A percentile compares a stretch with the other conserved stretches of the same genome.
These are phyloP conservation scores for Clarkia xantiana DNA, from an alignment of 345 rosid species.

Conservation along the genomic window DNA sequence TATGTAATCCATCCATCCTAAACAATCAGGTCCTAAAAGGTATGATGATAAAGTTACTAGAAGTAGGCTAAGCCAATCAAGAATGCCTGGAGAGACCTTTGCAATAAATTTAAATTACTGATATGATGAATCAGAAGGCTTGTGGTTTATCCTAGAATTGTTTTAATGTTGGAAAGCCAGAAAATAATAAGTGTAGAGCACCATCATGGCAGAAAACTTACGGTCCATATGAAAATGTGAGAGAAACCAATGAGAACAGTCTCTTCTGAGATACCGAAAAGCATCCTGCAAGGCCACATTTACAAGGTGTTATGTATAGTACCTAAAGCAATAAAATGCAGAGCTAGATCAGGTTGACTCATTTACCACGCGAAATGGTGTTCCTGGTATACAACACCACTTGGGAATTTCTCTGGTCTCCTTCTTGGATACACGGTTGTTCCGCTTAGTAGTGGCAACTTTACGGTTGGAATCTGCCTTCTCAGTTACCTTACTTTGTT, in stretches of 20 bases:
- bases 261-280: slow-evolving; percentile 78
- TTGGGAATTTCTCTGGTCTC: slow-evolving; percentile 47
- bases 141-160: too few species aligned
- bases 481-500: slow-evolving; percentile 15
- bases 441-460: slow-evolving; percentile 9
- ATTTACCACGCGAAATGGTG: slow-evolving; percentile 85
- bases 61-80: too few species aligned
- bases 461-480: slow-evolving; percentile 23
- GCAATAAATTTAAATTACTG: too few species aligned
- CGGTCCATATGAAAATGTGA: slow-evolving; percentile 96
- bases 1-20: too few species aligned
- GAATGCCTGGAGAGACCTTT: too few species aligned
- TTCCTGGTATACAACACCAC: slow-evolving; percentile 80
- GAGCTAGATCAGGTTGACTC: not conserved
- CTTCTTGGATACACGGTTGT: slow-evolving; percentile 22
- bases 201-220: slow-evolving; percentile 27
- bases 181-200: slow-evolving; percentile 3
- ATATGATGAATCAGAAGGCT: too few species aligned
- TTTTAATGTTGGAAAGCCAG: too few species aligned
- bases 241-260: slow-evolving; percentile 93
- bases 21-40: too few species aligned
- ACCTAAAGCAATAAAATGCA: not conserved
- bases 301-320: not conserved
- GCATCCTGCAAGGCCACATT: slow-evolving; percentile 58
- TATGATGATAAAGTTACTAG: too few species aligned